Conservation (phyloP, 805 yeast species). For the Suhomyces emberorum region DNA sequence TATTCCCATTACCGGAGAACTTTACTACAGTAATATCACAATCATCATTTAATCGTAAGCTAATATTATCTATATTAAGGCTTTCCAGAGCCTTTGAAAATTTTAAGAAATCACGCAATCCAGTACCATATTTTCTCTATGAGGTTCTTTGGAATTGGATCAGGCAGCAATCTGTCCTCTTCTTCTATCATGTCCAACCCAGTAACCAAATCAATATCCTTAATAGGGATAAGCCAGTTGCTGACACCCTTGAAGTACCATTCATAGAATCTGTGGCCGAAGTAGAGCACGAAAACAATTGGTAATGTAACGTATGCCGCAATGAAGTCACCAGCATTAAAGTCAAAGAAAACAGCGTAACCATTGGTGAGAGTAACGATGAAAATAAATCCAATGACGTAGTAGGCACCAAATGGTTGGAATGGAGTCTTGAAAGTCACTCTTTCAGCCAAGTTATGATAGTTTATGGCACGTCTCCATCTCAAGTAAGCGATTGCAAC, state of each 20-base stretch:
- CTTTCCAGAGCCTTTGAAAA: no score
- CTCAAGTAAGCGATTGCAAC: constrained; percentile 52
- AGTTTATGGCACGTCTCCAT: constrained; percentile 61
- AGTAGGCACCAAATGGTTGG: constrained; percentile 59
- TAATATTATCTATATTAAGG: no score
- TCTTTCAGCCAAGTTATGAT: constrained; percentile 51
- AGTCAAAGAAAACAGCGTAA: constrained; percentile 61
- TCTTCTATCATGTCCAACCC: constrained; percentile 62
- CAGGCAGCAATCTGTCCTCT: constrained; percentile 40
- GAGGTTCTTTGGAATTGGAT: constrained; percentile 38
- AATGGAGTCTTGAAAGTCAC: constrained; percentile 54
- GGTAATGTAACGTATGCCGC: constrained; percentile 74
- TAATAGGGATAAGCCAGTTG: constrained; percentile 47
- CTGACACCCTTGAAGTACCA: constrained; percentile 23
- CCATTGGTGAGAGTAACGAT: constrained; percentile 70
- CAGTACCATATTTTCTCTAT: constrained; percentile 48
- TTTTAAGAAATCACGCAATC: constrained; percentile 38
- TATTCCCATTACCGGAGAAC: no score
- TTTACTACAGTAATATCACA: no score
- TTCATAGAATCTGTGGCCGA: constrained; percentile 54
- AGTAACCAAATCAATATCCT: constrained; percentile 56
- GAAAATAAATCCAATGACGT: constrained; percentile 46
- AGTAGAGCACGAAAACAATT: constrained; percentile 48
- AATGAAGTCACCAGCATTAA: constrained; percentile 55
- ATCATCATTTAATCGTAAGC: no score